Base-by-base conservation (phyloP, 192 early-diverging fungal species). In the Backusella psychrophila region DNA sequence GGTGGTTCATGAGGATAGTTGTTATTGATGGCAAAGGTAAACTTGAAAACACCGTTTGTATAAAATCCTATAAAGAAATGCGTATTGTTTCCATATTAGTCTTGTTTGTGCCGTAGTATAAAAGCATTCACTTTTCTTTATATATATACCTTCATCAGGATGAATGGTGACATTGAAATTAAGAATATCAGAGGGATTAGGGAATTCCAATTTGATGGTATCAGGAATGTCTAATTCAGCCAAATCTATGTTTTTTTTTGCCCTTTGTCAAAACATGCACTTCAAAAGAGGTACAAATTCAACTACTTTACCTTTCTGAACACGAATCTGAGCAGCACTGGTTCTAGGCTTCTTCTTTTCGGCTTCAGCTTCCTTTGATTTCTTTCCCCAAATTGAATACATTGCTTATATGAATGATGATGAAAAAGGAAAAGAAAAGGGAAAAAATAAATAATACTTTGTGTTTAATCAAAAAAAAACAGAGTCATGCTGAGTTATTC, bases 1-100 rank as follows among this genome's bases (percentile, higher is more conserved):
- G 97, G 98, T 70, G 97, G 90, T 69, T 97, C 95, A 82, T 97
- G 95, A 46, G 98, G 98, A 83, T 97, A 99, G 85, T 93, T 95
- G 66, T 90, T 88, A 75, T 89, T 92, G 34, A 99, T 87, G 4
- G 89, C 87, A 73, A 99, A 93, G 6, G 86, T 89, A 77, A 99
- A 98, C 75, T 73, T 79, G 84, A 97, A 99, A 21, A 84, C 72
- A 21, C 96, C 97, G 41, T 90, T 92, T 72, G 89, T 86, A 82
- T 98, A 99, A 77, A 94, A 94, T 36, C 95, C 94, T 89, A 35
- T 33, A 41, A 1, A 36, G n/a, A 23, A 44, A 14, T 53, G n/a
- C 3, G 26, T 29, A 29, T 63, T 34, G 36, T 21, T 71, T 33
- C 72, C 21, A 49, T n/a, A 14, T 90, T 49, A 34, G 39, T 9